A percentile compares a stretch with the other conserved stretches of the same genome.
These are phyloP conservation scores for Rhynchosporium graminicola DNA, from an alignment of 2,329 filamentous ascomycete genomes.

Conservation along the genomic window DNA sequence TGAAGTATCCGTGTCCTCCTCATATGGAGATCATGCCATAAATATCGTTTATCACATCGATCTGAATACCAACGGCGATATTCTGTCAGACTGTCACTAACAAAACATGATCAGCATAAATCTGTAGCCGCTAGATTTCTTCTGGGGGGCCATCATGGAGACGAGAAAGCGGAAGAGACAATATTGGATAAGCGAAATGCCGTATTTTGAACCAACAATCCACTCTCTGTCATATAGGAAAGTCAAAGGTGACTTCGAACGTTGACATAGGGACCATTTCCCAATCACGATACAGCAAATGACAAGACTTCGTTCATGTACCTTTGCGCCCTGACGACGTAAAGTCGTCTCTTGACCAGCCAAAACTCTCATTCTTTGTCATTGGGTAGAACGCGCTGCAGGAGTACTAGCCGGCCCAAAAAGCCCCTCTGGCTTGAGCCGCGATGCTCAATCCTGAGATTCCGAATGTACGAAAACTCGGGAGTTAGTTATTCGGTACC, in stretches of 20 bases:
- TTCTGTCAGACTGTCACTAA: not conserved
- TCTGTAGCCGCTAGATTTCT: slow-evolving; percentile 5
- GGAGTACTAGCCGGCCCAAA: slow-evolving; percentile 2
- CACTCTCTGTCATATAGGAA: not conserved
- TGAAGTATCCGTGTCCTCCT: not conserved
- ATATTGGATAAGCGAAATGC: not conserved
- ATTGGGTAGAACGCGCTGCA: not conserved
- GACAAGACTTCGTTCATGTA: not conserved
- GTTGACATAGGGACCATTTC: not conserved
- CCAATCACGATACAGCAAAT: slow-evolving; percentile 5
- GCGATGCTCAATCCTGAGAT: not conserved
- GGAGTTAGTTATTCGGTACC: too few species aligned
- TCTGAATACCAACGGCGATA: not conserved
- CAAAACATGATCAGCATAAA: not conserved
- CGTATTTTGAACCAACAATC: not conserved
- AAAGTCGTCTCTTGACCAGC: not conserved
- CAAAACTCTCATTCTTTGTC: not conserved
- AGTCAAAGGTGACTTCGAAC: not conserved
- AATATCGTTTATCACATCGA: not conserved
- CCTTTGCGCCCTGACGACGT: not conserved
- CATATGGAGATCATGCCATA: slow-evolving; percentile 3
- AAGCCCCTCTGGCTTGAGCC: not conserved
- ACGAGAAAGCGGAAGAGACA: slow-evolving; percentile 3
- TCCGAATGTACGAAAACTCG: too few species aligned
- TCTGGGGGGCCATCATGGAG: not conserved